Conservation (phyloP, 306 rosid species). For the Quercus cerris region DNA sequence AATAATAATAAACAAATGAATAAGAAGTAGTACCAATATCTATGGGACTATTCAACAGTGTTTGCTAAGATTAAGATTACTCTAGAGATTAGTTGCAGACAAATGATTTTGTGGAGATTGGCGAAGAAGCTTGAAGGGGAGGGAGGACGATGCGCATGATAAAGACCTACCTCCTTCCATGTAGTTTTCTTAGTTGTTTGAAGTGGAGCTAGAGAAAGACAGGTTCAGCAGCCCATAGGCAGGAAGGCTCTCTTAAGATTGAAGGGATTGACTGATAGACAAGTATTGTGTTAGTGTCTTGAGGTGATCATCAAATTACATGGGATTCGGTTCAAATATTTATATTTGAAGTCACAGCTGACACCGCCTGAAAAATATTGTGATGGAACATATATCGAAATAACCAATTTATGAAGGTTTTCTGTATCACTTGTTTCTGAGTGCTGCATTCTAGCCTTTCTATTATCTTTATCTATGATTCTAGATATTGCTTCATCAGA, state of each 20-base stretch:
- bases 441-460: too few relatives aligned
- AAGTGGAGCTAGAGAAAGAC: constrained; percentile 77
- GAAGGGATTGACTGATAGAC: constrained; percentile 42
- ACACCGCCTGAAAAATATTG: constrained; percentile 30
- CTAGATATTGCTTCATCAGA: too few relatives aligned
- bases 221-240: constrained; percentile 12
- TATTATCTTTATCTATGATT: too few relatives aligned
- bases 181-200: constrained; percentile 62
- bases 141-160: constrained; percentile 44
- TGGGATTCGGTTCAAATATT: constrained; percentile 18
- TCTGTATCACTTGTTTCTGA: not conserved
- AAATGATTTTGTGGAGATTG: constrained; percentile 2
- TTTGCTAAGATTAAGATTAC: too few relatives aligned
- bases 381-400: not conserved
- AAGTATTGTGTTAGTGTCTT: constrained; percentile 18
- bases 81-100: constrained; percentile 27
- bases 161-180: constrained; percentile 71
- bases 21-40: too few relatives aligned
- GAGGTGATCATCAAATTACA: not conserved
- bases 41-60: too few relatives aligned
- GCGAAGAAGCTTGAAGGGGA: constrained; percentile 20
- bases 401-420: constrained; percentile 1
- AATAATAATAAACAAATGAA: too few relatives aligned
- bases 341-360: constrained; percentile 30
- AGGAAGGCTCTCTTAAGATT: constrained; percentile 41